These are phyloP conservation scores for Taiwanofungus camphoratus DNA, from an alignment of 1,284 basidiomycete species.

Conservation along the genomic window DNA sequence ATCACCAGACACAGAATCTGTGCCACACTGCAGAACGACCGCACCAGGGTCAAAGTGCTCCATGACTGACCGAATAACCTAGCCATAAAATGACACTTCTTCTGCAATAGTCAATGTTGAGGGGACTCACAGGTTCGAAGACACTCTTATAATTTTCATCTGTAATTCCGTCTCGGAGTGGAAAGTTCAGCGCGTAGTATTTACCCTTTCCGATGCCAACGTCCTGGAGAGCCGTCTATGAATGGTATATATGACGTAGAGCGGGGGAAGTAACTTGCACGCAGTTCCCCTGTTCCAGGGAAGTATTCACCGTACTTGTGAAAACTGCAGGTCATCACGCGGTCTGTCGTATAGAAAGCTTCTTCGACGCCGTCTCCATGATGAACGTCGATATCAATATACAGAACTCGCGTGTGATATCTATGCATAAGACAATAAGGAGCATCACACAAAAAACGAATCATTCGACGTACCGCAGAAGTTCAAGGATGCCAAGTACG, in stretches of 20 bases:
- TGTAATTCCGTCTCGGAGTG: slow-evolving; percentile 91
- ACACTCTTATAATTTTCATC: slow-evolving; percentile 95
- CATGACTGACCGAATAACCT: slow-evolving; percentile 96
- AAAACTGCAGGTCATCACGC: slow-evolving; percentile 98
- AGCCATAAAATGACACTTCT: slow-evolving; percentile 8
- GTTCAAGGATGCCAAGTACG: slow-evolving; percentile 93
- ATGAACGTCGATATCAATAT: slow-evolving; percentile 99
- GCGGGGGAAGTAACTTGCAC: slow-evolving; percentile 47
- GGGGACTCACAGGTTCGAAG: slow-evolving; percentile 80
- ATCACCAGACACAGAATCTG: slow-evolving; percentile 97
- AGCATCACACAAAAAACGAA: slow-evolving; percentile 1
- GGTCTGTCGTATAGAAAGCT: slow-evolving; percentile 98
- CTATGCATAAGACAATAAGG: slow-evolving; percentile 31
- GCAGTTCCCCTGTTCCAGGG: slow-evolving; percentile 94
- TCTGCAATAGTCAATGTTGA: not conserved
- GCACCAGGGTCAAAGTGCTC: slow-evolving; percentile 94
- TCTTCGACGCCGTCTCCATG: slow-evolving; percentile 99
- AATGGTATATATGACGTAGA: slow-evolving; percentile 3
- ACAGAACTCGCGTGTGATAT: slow-evolving; percentile 92
- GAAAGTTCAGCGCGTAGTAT: slow-evolving; percentile 93
- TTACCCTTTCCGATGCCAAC: slow-evolving; percentile 91
- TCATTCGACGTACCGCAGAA: slow-evolving; percentile 58
- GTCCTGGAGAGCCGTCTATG: slow-evolving; percentile 49
- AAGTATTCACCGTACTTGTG: slow-evolving; percentile 99
- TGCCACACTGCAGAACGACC: slow-evolving; percentile 96